A percentile compares a stretch with the other conserved stretches of the same genome.
Evolutionary conservation across 768 basidiomycete species (phyloP).

Genomic region (Pisolithus marmoratus): DNA sequence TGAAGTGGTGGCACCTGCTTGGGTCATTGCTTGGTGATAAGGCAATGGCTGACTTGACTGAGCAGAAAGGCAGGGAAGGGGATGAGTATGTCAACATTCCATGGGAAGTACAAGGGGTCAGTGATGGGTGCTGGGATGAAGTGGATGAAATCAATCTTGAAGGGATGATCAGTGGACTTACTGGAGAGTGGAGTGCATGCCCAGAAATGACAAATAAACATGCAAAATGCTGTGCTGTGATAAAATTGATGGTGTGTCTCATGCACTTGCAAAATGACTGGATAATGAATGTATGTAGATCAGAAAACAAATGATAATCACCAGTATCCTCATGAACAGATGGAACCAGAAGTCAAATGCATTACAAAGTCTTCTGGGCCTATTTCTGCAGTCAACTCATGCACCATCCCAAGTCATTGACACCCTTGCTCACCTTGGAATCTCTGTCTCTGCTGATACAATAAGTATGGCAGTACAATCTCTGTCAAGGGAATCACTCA

Average conservation of each 20-base stretch:
- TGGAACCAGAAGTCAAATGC: slow-evolving; percentile 25
- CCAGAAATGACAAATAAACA: neutral
- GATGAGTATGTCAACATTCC: neutral
- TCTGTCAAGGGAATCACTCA: slow-evolving; percentile 19
- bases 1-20: no score
- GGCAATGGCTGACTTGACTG: no score
- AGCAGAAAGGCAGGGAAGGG: no score
- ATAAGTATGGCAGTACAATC: slow-evolving; percentile 21
- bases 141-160: slow-evolving; percentile 4
- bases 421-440: slow-evolving; percentile 23
- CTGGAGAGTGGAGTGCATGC: neutral
- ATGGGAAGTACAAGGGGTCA: neutral
- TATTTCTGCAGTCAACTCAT: slow-evolving; percentile 19
- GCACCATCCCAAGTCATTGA: slow-evolving; percentile 23
- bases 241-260: neutral
- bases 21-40: no score
- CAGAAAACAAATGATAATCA: slow-evolving; percentile 10
- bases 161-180: neutral
- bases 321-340: slow-evolving; percentile 15
- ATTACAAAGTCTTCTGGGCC: slow-evolving; percentile 3
- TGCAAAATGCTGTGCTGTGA: neutral
- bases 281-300: neutral
- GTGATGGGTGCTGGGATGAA: slow-evolving; percentile 1
- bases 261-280: no score
- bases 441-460: slow-evolving; percentile 23